Evolutionary conservation across 495 filamentous ascomycete species (phyloP).

Genomic region (Chaetomium cochliodes): DNA sequence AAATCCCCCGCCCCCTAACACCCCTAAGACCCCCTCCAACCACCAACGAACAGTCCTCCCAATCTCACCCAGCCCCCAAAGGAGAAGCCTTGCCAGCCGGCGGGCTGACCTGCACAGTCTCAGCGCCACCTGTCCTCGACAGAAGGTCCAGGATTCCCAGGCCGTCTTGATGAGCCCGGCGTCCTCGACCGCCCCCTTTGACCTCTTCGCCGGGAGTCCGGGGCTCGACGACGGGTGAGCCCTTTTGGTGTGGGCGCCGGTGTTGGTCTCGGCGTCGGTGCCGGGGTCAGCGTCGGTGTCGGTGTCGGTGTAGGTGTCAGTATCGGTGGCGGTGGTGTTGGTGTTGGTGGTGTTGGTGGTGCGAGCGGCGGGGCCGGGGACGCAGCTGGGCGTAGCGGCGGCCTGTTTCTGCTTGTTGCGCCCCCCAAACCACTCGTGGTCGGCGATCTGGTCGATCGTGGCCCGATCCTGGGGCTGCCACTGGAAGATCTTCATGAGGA

Average conservation of each 20-base stretch:
- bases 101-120: not conserved
- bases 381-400: not conserved
- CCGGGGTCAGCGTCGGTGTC: too few species aligned
- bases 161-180: not conserved
- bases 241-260: too few species aligned
- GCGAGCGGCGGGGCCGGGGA: not conserved
- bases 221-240: too few species aligned
- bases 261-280: too few species aligned
- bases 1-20: not conserved
- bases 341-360: not conserved
- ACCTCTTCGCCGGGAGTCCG: too few species aligned
- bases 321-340: too few species aligned
- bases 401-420: slow-evolving; percentile 3
- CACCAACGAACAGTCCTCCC: not conserved
- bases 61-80: not conserved
- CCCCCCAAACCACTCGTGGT: slow-evolving; percentile 34
- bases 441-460: slow-evolving; percentile 9
- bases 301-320: too few species aligned
- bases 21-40: too few species aligned
- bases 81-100: not conserved
- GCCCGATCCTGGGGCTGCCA: slow-evolving; percentile 29
- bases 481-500: slow-evolving; percentile 26
- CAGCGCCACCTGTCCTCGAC: not conserved
- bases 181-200: not conserved
- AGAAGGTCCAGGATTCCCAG: not conserved